Base-by-base conservation (phyloP, 495 filamentous ascomycete genomes). In the Talaromyces trachyspermus region DNA sequence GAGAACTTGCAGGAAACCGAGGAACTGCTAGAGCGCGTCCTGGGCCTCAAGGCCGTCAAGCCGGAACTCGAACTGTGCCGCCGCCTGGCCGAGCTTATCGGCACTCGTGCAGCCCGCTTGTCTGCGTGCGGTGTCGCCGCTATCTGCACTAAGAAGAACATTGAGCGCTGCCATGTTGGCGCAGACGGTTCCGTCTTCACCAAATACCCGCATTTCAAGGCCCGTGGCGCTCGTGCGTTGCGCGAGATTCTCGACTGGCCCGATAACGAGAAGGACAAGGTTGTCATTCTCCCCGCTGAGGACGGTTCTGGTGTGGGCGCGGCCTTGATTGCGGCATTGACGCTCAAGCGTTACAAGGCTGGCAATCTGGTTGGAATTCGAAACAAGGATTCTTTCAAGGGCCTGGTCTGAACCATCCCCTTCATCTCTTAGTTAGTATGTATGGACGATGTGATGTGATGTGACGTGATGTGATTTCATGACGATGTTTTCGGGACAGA, bases 191-290 rank as follows among this genome's bases (percentile, higher is more conserved):
- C 86, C 9, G 89, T 97, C 35, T 97, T 96, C 75, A 95, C 95
- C 75, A 95, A 95, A 65, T 96, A 96, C 69, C 91, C 91, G 2
- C 87, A 95, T 66, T 97, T 97, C 77, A 91, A 95, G 76, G 78
- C 78, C 12, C 85, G 91, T 41, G 89, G 89, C 46, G 91, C 91
- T 4, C 74, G 81, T 54, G 91, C 91, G 17, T 80, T 97, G 17
- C 81, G 89, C 15, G 90, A 97, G 72, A 95, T 96, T 55, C 77
- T 97, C 10, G 89, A 92, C 65, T 96, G 91, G 92, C 74, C 80
- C 2, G 77, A 78, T 41, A 79, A 69, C 8, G 84, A 85, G 62
- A 77, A 84, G 59, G 91, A 97, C 61, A 89, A 88, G 35, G 81
- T 97, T 27, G 78, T 81, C 66, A 84, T 97, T 51, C 54, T 89